phyloP scores from a whole-genome alignment of 176 grass and related monocot species.

The bread wheat (Triticum aestivum) region IWGSC_CS_RefSeq_v2.1 NC_057814.1:7437197-7437696 shows the following conservation, averaged over 20 bases:
- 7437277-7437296: too few species aligned
- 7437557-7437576: not conserved
- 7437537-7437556: not conserved
- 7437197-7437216: not conserved
- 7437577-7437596: not conserved
- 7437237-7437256: not conserved
- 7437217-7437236: not conserved
- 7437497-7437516: not conserved
- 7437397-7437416: not conserved
- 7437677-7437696: not conserved
- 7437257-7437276: too few species aligned
- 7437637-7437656: not conserved
- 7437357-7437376: not conserved
- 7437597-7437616: not conserved
- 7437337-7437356: not conserved
- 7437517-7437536: not conserved
- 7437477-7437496: not conserved
- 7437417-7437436: not conserved
- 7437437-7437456: not conserved
- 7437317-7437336: not conserved
- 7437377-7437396: not conserved
- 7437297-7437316: not conserved
- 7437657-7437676: not conserved
- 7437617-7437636: not conserved
- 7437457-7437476: not conserved